Percentiles rank a stretch among this genome's conserved stretches.
These are phyloP conservation scores for slime mould (Dictyostelium discoideum) DNA, from an alignment of 78 protist genomes.

Conservation along the genomic window DNA sequence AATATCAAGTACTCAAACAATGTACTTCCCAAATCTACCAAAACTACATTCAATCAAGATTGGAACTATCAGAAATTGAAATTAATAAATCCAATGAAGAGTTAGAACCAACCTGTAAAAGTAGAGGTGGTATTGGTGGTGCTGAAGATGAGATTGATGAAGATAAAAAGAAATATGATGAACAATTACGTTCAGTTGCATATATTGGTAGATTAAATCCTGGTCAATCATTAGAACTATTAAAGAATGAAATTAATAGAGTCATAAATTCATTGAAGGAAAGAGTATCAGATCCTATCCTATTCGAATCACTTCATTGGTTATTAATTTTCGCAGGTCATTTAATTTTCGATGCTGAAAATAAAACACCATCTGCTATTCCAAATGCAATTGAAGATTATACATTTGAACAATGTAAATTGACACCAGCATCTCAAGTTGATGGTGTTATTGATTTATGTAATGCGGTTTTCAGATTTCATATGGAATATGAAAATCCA, in stretches of 20 bases:
- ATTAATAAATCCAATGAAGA: not conserved
- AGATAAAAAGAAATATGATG: constrained; percentile 70
- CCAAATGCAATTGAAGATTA: constrained; percentile 35
- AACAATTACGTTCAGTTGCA: constrained; percentile 38
- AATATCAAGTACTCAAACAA: not conserved
- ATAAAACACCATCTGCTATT: constrained; percentile 5
- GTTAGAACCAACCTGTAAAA: not conserved
- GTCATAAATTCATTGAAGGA: not conserved
- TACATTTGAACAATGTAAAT: constrained; percentile 8
- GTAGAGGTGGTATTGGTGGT: not conserved
- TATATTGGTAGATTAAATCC: constrained; percentile 68
- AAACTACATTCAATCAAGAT: constrained; percentile 28
- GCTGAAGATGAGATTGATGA: constrained; percentile 35
- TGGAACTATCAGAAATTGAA: constrained; percentile 43
- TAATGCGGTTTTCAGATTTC: constrained; percentile 21
- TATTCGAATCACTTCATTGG: constrained; percentile 63
- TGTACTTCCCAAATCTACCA: constrained; percentile 45
- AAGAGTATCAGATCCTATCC: not conserved
- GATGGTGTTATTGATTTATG: constrained; percentile 33
- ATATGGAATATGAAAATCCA: constrained; percentile 50
- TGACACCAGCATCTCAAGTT: not conserved
- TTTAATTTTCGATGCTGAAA: constrained; percentile 42
- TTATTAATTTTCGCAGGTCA: constrained; percentile 52
- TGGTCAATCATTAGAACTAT: constrained; percentile 24
- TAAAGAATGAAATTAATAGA: constrained; percentile 25